Conservation (phyloP, 495 filamentous ascomycete genomes). For the Hypoxylon lenormandii region DNA sequence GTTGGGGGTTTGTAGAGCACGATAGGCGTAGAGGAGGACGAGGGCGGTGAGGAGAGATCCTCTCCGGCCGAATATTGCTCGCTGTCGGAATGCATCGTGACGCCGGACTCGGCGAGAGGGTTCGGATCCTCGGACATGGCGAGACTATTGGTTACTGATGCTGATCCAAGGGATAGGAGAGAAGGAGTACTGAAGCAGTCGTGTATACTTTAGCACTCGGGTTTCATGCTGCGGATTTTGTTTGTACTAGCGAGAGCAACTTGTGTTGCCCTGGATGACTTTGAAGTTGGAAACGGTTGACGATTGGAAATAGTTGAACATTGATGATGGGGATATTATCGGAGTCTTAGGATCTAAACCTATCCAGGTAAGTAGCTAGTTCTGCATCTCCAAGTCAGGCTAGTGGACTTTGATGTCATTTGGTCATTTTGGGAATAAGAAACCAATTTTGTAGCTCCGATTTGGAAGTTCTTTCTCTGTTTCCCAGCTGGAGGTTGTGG, state of each 20-base stretch:
- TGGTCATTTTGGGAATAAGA: neutral
- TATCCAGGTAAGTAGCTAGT: conserved; percentile 12
- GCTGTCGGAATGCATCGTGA: conserved; percentile 90
- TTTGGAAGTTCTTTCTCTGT: neutral
- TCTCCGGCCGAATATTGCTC: conserved; percentile 84
- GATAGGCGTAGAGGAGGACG: conserved; percentile 77
- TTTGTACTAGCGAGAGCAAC: neutral
- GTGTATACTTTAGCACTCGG: conserved; percentile 6
- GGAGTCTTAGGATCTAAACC: conserved; percentile 8
- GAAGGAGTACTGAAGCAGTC: conserved; percentile 1
- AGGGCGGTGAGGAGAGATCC: conserved; percentile 72
- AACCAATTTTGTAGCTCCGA: neutral
- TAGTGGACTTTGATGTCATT: neutral
- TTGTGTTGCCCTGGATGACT: conserved; percentile 1
- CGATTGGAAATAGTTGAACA: conserved; percentile 28
- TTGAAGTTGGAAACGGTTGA: conserved; percentile 30
- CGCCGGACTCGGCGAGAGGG: conserved; percentile 78
- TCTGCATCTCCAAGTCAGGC: conserved; percentile 1
- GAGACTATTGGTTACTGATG: conserved; percentile 12
- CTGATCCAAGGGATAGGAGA: conserved; percentile 29
- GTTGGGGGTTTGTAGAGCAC: conserved; percentile 92
- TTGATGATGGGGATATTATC: conserved; percentile 5
- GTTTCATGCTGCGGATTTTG: conserved; percentile 13
- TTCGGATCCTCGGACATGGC: conserved; percentile 64
- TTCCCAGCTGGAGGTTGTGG: too few relatives aligned